These are phyloP conservation scores for Globisporangium apiculatum DNA, from an alignment of 352 stramenopile genomes.

Conservation along the genomic window DNA sequence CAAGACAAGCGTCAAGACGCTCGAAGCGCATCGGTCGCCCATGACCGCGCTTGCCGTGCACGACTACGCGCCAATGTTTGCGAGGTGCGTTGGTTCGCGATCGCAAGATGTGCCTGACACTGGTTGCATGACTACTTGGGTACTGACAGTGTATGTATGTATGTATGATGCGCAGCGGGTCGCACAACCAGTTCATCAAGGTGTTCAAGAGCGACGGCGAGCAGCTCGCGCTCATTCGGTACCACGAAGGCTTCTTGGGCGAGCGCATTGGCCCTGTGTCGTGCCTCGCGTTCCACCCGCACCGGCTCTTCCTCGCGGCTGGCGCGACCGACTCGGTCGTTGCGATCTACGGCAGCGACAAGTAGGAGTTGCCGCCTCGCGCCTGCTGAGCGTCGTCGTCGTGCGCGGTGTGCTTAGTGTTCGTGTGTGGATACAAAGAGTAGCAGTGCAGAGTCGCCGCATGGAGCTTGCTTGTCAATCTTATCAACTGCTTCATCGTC, in stretches of 20 bases:
- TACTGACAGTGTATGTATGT: no score
- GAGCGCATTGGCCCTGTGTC: constrained; percentile 96
- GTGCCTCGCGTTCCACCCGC: constrained; percentile 95
- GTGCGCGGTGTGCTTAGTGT: no score
- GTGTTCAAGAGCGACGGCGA: constrained; percentile 90
- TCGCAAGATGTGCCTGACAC: neutral
- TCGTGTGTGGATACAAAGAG: no score
- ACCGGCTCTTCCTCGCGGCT: constrained; percentile 92
- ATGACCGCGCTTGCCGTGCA: constrained; percentile 97
- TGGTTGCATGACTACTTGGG: no score
- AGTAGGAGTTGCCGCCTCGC: constrained; percentile 21
- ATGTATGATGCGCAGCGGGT: constrained; percentile 60
- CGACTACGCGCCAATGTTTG: constrained; percentile 93
- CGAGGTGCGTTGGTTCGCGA: constrained; percentile 50
- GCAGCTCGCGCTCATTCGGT: constrained; percentile 82
- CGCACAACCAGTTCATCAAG: constrained; percentile 99
- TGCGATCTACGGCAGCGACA: constrained; percentile 88
- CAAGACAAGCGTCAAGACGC: constrained; percentile 71
- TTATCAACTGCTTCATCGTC: no score
- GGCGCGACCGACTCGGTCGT: constrained; percentile 95
- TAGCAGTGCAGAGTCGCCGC: no score
- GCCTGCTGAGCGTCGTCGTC: no score
- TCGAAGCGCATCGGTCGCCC: constrained; percentile 88
- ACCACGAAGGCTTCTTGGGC: constrained; percentile 95
- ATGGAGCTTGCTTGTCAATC: no score